Evolutionary conservation across 805 yeast species (phyloP).

Genomic region (Cyberlindnera mississippiensis): DNA sequence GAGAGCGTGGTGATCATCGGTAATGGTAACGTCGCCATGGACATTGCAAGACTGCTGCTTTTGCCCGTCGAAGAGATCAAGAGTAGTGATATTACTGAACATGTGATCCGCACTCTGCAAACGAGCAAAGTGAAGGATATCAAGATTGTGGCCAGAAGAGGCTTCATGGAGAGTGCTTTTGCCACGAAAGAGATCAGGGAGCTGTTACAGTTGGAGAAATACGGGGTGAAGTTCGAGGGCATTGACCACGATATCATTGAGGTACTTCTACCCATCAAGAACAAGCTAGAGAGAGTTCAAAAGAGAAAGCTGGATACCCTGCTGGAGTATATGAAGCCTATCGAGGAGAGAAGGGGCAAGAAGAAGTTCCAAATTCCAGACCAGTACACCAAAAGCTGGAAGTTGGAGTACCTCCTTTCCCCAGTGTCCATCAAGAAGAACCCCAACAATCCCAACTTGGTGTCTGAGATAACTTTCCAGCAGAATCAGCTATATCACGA

Average conservation of each 20-base stretch:
- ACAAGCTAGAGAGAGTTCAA: conserved; percentile 47
- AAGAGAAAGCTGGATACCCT: conserved; percentile 66
- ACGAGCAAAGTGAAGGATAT: conserved; percentile 58
- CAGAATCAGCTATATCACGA: conserved; percentile 43
- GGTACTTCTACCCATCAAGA: conserved; percentile 49
- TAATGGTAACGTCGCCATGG: conserved; percentile 94
- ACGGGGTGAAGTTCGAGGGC: conserved; percentile 46
- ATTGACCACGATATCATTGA: conserved; percentile 36
- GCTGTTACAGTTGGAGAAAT: conserved; percentile 54
- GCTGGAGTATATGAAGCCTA: conserved; percentile 43
- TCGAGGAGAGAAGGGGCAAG: conserved; percentile 22
- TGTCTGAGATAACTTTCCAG: conserved; percentile 43
- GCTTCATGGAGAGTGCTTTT: conserved; percentile 80
- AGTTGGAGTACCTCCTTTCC: conserved; percentile 60
- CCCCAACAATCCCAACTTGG: conserved; percentile 30
- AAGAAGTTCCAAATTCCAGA: conserved; percentile 20
- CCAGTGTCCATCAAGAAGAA: conserved; percentile 51
- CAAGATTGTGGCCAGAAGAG: conserved; percentile 80
- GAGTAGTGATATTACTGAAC: conserved; percentile 65
- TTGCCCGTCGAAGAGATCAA: conserved; percentile 56
- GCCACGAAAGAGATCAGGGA: conserved; percentile 92
- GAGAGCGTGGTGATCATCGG: conserved; percentile 81
- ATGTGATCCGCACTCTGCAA: conserved; percentile 53
- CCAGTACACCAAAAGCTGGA: conserved; percentile 42
- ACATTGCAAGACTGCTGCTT: conserved; percentile 76